Evolutionary conservation across 305 asterid species (phyloP).

Genomic region (Vinca major): DNA sequence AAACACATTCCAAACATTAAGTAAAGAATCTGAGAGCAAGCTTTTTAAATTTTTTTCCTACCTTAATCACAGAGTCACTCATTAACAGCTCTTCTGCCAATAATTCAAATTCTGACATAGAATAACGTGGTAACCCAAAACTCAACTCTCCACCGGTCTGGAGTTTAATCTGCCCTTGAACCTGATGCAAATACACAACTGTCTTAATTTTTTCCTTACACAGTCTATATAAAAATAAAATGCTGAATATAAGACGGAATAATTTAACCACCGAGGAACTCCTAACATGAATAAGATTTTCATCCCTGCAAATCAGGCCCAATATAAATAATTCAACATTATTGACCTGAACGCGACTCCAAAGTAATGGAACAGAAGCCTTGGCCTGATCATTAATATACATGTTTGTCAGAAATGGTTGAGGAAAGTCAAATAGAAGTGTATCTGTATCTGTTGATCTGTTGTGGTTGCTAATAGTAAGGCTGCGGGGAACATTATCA

Average conservation of each 20-base stretch:
- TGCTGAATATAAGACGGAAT: neutral
- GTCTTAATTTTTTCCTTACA: neutral
- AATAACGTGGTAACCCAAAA: slow-evolving; percentile 86
- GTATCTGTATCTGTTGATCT: slow-evolving; percentile 83
- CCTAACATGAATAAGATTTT: neutral
- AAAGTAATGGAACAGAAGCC: slow-evolving; percentile 93
- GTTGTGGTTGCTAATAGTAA: slow-evolving; percentile 75
- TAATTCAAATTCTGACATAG: slow-evolving; percentile 94
- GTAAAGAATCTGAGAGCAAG: slow-evolving; percentile 1
- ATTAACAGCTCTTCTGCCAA: slow-evolving; percentile 95
- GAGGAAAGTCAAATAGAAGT: slow-evolving; percentile 86
- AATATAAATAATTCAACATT: slow-evolving; percentile 5
- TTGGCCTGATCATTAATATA: slow-evolving; percentile 70
- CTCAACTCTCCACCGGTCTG: slow-evolving; percentile 63
- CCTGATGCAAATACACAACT: slow-evolving; percentile 35
- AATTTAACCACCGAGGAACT: neutral
- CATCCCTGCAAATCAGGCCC: neutral
- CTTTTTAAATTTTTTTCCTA: slow-evolving; percentile 14
- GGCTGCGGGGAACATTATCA: slow-evolving; percentile 93
- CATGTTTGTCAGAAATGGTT: slow-evolving; percentile 84
- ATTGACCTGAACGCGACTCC: slow-evolving; percentile 99
- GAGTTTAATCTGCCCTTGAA: slow-evolving; percentile 96
- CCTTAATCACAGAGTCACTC: slow-evolving; percentile 90
- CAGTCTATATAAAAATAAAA: neutral
- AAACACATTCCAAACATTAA: slow-evolving; percentile 9